A percentile compares a stretch with the other conserved stretches of the same genome.
Conservation (phyloP, 2,329 filamentous ascomycete species). For the Phoma sp. region DNA sequence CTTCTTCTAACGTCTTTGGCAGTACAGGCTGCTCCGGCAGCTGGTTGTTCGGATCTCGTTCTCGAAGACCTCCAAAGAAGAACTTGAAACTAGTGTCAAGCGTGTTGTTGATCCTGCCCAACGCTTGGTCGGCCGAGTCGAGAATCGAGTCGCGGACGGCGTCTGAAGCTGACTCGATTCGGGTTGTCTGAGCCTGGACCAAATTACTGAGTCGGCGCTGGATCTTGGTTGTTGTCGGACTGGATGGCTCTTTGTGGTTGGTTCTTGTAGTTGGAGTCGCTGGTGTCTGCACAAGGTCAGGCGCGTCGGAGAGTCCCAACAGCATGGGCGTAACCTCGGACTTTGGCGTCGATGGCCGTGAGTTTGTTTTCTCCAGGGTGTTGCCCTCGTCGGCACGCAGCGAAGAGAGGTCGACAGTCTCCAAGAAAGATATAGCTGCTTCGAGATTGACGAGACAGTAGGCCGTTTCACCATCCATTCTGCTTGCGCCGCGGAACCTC, state of each 20-base stretch:
- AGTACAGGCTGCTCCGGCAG: constrained; percentile 57
- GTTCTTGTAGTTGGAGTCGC: constrained; percentile 41
- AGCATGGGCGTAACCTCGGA: constrained; percentile 49
- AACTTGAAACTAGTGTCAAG: constrained; percentile 94
- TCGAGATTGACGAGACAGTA: constrained; percentile 97
- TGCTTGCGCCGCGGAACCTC: constrained; percentile 82
- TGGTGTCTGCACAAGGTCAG: constrained; percentile 48
- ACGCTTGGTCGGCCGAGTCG: constrained; percentile 85
- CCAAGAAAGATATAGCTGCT: constrained; percentile 90
- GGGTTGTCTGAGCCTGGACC: constrained; percentile 82
- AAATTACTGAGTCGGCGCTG: constrained; percentile 83
- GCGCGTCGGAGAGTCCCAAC: constrained; percentile 46
- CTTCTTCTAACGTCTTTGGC: constrained; percentile 92
- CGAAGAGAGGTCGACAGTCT: constrained; percentile 92
- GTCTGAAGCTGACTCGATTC: constrained; percentile 82
- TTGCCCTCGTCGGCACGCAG: constrained; percentile 80
- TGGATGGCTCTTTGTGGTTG: constrained; percentile 32
- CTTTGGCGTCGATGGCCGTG: constrained; percentile 56
- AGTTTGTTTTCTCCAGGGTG: constrained; percentile 61
- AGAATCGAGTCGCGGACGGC: constrained; percentile 71
- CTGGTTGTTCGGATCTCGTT: constrained; percentile 57
- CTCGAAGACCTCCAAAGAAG: constrained; percentile 84
- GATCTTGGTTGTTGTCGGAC: constrained; percentile 57
- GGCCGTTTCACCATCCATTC: constrained; percentile 90
- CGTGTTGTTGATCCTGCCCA: constrained; percentile 90